Base-by-base conservation (phyloP, 768 basidiomycete genomes). In the Xanthoconium purpureum region DNA sequence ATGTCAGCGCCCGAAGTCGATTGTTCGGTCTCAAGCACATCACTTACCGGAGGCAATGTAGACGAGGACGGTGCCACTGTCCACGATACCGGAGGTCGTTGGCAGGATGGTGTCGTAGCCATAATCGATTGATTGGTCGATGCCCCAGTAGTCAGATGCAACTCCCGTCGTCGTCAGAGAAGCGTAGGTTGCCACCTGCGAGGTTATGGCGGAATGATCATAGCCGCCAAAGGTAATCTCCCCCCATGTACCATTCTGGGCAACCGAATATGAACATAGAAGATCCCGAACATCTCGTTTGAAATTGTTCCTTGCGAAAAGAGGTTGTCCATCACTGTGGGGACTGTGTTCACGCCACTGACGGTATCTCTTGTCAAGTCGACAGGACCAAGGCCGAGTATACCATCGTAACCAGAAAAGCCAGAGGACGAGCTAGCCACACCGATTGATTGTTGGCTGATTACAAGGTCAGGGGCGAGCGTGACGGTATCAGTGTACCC, bases 271-370 rank as follows among this genome's bases (percentile, higher is more conserved):
- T n/a, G n/a, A n/a, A n/a, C n/a, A n/a, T n/a, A 77, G 37, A 64
- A 71, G 29, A 77, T 54, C 7, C 72, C 72, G 39, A 77, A 57
- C 5, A 68, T 56, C 24, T 68, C 58, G n/a, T 60, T 12, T 6
- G 37, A 47, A 40, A 76, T 75, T 1, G 53, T 49, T 14, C 68
- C 65, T 50, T 73, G 67, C 7, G 28, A 43, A 52, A 52, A 56
- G 0, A 75, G 69, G 54, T 71, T 75, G 64, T 75, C 71, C 15
- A 56, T 59, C 17, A 77, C 73, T 3, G 75, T 77, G 10, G 73
- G 69, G 15, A 33, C 32, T 11, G 11, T 6, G 11, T 11, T 14
- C 8, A 6, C 36, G 13, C 14, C 36, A 15, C 13, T 13, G 15
- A 45, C 14, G 5, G 43, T 15, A 17, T 29, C 1, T 5, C 10